phyloP scores from a whole-genome alignment of 257 asterid genomes.

The Ligustrum vulgare region DNA sequence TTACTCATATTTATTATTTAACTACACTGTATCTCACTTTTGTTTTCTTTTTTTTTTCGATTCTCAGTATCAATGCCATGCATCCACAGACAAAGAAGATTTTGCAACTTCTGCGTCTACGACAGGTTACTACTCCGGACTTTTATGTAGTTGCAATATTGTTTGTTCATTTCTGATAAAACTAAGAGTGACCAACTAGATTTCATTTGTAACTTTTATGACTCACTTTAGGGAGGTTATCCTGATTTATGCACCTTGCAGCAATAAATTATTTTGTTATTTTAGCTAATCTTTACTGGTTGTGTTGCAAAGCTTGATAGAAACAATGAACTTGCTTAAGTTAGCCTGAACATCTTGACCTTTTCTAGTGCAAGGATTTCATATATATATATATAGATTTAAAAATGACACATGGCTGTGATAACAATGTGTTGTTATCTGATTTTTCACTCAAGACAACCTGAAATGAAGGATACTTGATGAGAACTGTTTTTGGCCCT shows the following conservation, averaged over 20 bases:
- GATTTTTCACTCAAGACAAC: too few relatives aligned
- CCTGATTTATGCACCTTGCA: background rate
- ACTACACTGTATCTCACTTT: background rate
- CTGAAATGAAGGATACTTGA: background rate
- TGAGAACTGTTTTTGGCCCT: background rate
- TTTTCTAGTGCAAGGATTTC: too few relatives aligned
- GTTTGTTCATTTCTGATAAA: background rate
- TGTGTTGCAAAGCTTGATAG: background rate
- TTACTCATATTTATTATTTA: background rate
- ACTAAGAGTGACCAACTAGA: background rate
- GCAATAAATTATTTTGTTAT: background rate
- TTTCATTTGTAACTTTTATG: background rate
- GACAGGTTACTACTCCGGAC: slow-evolving; percentile 35
- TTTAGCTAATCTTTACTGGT: background rate
- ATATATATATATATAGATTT: too few relatives aligned
- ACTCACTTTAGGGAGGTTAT: background rate
- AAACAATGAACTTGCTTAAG: background rate
- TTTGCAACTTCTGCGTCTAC: slow-evolving; percentile 44
- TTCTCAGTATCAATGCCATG: slow-evolving; percentile 44
- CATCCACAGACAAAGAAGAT: slow-evolving; percentile 45
- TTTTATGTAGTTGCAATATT: background rate
- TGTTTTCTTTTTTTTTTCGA: slow-evolving; percentile 10
- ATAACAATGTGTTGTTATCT: too few relatives aligned
- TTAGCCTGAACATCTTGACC: background rate
- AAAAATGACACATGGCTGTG: too few relatives aligned